Conservation (phyloP, 2,329 filamentous ascomycete genomes). For the Xylogone sp. region DNA sequence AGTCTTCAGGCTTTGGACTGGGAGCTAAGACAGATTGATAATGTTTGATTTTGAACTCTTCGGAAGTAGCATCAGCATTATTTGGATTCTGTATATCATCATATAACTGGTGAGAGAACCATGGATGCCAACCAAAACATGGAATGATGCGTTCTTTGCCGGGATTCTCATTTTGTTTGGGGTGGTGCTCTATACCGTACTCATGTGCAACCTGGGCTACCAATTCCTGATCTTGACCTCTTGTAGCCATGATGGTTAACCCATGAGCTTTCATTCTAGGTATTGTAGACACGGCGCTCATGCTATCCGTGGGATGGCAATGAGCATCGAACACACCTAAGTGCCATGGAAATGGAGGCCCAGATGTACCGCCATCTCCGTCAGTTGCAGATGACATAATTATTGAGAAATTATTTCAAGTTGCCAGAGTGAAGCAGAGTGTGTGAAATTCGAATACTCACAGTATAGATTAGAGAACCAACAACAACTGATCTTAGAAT, state of each 20-base stretch:
- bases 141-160: constrained; percentile 50
- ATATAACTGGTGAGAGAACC: constrained; percentile 78
- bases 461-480: too few relatives aligned
- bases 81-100: constrained; percentile 44
- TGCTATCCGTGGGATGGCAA: constrained; percentile 79
- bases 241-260: constrained; percentile 74
- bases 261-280: constrained; percentile 60
- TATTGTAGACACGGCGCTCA: constrained; percentile 56
- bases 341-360: constrained; percentile 59
- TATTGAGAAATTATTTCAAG: too few relatives aligned
- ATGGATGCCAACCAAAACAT: constrained; percentile 84
- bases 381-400: too few relatives aligned
- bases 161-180: constrained; percentile 21
- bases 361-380: neutral
- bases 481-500: too few relatives aligned
- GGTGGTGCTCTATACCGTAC: constrained; percentile 41
- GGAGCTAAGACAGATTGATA: constrained; percentile 64
- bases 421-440: too few relatives aligned
- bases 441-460: too few relatives aligned
- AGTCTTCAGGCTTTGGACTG: constrained; percentile 46
- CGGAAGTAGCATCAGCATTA: constrained; percentile 6
- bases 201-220: constrained; percentile 57
- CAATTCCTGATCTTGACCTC: constrained; percentile 70
- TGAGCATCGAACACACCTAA: constrained; percentile 73
- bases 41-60: constrained; percentile 47